Base-by-base conservation (phyloP, 208 protist species). In the Hexamita inflata region DNA sequence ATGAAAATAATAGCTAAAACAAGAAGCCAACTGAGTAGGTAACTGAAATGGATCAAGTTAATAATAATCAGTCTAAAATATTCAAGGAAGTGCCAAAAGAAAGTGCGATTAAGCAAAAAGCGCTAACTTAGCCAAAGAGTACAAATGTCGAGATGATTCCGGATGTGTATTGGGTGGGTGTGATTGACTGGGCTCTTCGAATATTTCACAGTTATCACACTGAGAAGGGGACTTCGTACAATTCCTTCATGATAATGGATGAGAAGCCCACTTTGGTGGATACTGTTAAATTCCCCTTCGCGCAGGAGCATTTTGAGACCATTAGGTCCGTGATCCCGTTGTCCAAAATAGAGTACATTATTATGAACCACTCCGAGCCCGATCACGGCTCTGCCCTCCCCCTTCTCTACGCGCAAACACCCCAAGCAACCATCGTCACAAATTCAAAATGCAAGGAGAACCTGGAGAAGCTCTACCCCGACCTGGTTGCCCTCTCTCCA, bases 141-240 rank as follows among this genome's bases (percentile, higher is more conserved):
- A n/a, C n/a, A n/a, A n/a, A n/a, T n/a, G n/a, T n/a, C n/a, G 29
- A 66, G 60, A 66, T 66, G 60, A 38, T 38, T 66, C 60, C 60
- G 34, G 60, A 30, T 15, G n/a, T 70, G 9, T 70, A 70, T 38
- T 70, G 64, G 64, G 64, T 70, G 11, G 64, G 64, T n/a, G 38
- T 45, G 11, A 38, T 70, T 19, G 64, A 70, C n/a, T 70, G 64
- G 64, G 9, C 38, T n/a, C 19, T 70, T 24, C 2, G 64, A 15
- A 24, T 45, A n/a, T 70, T 70, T 49, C 64, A 70, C 42, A 34
- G 64, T 11, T 70, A 70, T 38, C 35, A 45, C n/a, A 70, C 64
- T 49, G 64, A 70, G 11, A 34, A 70, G 9, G 64, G 64, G 2
- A 70, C 30, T 19, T 70, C 64, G 15, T 70, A 70, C 35, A 70